Evolutionary conservation across 2,329 filamentous ascomycete genomes (phyloP).

Genomic region (Chaetomiaceae sp.): DNA sequence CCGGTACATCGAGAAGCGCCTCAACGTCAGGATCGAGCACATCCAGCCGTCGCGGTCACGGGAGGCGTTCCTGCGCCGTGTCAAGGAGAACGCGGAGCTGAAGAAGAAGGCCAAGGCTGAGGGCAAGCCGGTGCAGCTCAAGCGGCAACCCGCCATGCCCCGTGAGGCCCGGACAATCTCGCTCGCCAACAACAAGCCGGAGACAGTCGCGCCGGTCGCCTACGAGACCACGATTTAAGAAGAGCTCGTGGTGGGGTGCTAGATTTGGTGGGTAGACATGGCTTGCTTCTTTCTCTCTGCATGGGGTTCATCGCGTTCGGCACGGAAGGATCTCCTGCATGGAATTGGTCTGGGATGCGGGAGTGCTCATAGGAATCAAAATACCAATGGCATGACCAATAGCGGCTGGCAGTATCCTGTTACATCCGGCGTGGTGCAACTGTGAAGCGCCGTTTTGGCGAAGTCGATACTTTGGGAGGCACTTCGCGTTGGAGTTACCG

Average conservation of each 20-base stretch:
- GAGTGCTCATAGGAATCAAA: slow-evolving; percentile 34
- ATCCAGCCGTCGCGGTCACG: slow-evolving; percentile 88
- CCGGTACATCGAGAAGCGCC: slow-evolving; percentile 99
- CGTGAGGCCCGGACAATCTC: slow-evolving; percentile 76
- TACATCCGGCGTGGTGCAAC: slow-evolving; percentile 16
- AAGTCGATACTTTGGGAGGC: background rate
- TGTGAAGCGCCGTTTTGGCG: slow-evolving; percentile 12
- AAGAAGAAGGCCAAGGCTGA: slow-evolving; percentile 90
- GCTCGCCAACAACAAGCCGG: slow-evolving; percentile 75
- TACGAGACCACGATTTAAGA: slow-evolving; percentile 99
- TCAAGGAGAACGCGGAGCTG: slow-evolving; percentile 92
- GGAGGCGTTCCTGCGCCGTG: slow-evolving; percentile 92
- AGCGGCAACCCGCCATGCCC: slow-evolving; percentile 80
- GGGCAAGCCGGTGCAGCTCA: slow-evolving; percentile 83
- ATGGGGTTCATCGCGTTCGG: slow-evolving; percentile 35
- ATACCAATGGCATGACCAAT: slow-evolving; percentile 32
- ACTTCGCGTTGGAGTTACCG: background rate
- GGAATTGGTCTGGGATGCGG: slow-evolving; percentile 32
- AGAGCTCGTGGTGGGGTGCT: slow-evolving; percentile 17
- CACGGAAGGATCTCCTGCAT: slow-evolving; percentile 34
- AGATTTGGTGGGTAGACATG: slow-evolving; percentile 25
- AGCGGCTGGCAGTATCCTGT: slow-evolving; percentile 15
- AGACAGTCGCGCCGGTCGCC: slow-evolving; percentile 85
- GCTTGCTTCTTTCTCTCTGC: slow-evolving; percentile 34
- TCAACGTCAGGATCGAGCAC: slow-evolving; percentile 99